Evolutionary conservation across 2,329 filamentous ascomycete genomes (phyloP).

Genomic region (Ophiostoma australiae): DNA sequence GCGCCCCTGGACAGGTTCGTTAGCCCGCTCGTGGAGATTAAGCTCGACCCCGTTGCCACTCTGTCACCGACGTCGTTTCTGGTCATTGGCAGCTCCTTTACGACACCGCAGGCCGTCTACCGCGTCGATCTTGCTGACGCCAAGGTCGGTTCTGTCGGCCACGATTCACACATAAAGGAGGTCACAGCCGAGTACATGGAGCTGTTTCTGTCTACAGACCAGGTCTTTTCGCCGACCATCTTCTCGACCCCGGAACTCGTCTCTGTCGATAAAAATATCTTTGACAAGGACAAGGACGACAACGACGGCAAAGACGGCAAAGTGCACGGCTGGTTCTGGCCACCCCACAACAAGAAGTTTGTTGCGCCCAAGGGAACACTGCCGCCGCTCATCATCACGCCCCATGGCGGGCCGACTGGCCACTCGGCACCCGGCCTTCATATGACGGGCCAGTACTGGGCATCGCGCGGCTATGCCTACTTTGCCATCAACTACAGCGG

Average conservation of each 20-base stretch:
- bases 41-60: conserved; percentile 35
- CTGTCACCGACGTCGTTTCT: conserved; percentile 37
- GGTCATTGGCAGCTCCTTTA: conserved; percentile 37
- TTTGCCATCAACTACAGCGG: conserved; percentile 41
- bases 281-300: not conserved
- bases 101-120: conserved; percentile 36
- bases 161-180: not conserved
- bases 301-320: conserved; percentile 28
- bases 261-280: conserved; percentile 12
- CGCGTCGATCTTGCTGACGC: conserved; percentile 31
- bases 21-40: conserved; percentile 29
- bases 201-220: conserved; percentile 36
- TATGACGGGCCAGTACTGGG: conserved; percentile 38
- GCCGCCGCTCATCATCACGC: conserved; percentile 36
- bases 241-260: conserved; percentile 38
- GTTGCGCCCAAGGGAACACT: conserved; percentile 28
- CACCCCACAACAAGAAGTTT: conserved; percentile 45
- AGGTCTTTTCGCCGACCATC: conserved; percentile 31
- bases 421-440: conserved; percentile 41
- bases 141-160: conserved; percentile 17
- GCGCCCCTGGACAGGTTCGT: conserved; percentile 34
- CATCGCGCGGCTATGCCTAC: conserved; percentile 50
- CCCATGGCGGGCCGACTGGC: conserved; percentile 50
- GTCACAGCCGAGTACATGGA: conserved; percentile 27
- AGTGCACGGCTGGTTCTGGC: conserved; percentile 46